Base-by-base conservation (phyloP, 164 flowering plant species). In the Paratinospora sagittata region DNA sequence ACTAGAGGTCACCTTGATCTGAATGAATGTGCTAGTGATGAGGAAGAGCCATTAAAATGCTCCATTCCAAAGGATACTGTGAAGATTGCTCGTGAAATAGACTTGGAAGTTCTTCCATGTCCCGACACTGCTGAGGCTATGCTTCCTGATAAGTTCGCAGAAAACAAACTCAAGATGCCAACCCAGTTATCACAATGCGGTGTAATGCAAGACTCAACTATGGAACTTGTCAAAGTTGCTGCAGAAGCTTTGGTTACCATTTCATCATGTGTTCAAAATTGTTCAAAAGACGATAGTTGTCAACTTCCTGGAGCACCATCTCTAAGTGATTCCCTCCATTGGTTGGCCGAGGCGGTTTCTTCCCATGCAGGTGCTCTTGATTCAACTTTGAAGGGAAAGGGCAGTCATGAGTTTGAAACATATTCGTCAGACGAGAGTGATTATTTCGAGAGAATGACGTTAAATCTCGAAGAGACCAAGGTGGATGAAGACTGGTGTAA, bases 391-490 rank as follows among this genome's bases (percentile, higher is more conserved):
- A 65, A 39, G 47, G 73, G 13, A 41, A 72, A 68, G 66, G 58
- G 3, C 66, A 71, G 66, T 47, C 58, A 9, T 19, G 24, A 45
- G 43, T 23, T 43, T 8, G 78, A 72, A 16, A 75, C 76, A 23
- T 58, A 67, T 17, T 75, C 74, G 7, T 76, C 74, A 0, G 78
- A 76, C 52, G 88, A 68, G 66, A 49, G 74, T 45, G 99, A 91
- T 79, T 84, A 85, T 78, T 96, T 91, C 62, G 99, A 93, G 81
- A 74, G 74, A 45, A 88, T 90, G 97, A 90, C 92, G 6, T 77
- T 96, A 82, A 85, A 80, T 49, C 74, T 88, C 49, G 70, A 68
- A 0, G 98, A 91, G 81, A 83, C 79, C 11, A 84, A 77, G 62
- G 80, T 80, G 72, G 97, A 89, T 63, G 97, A 90, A 43, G 85